These are phyloP conservation scores for Coemansia furcata DNA, from an alignment of 192 early-diverging fungal species.

Conservation along the genomic window DNA sequence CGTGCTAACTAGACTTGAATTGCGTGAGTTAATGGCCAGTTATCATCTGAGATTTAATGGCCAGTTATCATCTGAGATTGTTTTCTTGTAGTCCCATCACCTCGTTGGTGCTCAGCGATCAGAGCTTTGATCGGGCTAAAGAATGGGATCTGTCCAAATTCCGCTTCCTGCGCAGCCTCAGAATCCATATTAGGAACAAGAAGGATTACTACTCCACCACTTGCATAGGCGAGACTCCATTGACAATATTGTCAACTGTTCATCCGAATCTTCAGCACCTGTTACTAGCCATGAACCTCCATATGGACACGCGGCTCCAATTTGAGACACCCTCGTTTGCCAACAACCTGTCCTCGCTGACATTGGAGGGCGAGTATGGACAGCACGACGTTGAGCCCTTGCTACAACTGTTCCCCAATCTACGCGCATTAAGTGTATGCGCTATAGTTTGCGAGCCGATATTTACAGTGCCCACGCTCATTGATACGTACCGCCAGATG, in stretches of 20 bases:
- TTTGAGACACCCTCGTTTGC: background rate
- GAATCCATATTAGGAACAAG: background rate
- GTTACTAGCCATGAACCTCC: background rate
- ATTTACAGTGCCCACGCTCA: background rate
- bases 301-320: background rate
- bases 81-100: constrained; percentile 9
- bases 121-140: background rate
- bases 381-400: background rate
- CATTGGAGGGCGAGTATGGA: background rate
- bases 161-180: background rate
- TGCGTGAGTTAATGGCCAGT: background rate
- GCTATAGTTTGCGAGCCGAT: background rate
- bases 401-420: background rate
- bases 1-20: background rate
- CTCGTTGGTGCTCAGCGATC: background rate
- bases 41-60: no score
- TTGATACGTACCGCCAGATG: background rate
- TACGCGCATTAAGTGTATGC: background rate
- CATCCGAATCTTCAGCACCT: background rate
- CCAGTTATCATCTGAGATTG: no score
- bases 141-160: constrained; percentile 1
- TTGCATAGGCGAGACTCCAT: background rate
- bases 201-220: background rate
- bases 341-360: background rate
- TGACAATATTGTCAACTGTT: background rate